Conservation (phyloP, 768 basidiomycete species). For the Pulveroboletus sp. region DNA sequence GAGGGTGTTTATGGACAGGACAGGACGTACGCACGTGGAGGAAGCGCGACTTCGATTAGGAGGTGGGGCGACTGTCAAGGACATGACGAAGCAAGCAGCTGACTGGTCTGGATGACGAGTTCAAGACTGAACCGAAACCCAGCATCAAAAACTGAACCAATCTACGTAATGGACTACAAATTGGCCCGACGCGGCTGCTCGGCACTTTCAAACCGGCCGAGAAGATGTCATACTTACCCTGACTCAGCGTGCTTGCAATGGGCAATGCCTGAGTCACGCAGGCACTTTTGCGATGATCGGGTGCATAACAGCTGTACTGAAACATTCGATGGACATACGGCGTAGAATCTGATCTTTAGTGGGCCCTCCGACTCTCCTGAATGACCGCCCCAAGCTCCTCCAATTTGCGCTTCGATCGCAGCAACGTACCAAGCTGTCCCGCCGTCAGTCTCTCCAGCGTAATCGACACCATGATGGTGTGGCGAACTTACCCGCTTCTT, state of each 20-base stretch:
- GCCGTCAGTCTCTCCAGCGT: not conserved
- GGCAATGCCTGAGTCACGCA: too few species aligned
- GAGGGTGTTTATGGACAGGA: slow-evolving; percentile 48
- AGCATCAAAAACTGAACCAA: slow-evolving; percentile 23
- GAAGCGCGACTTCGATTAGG: slow-evolving; percentile 52
- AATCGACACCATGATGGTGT: not conserved
- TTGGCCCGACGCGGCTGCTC: slow-evolving; percentile 17
- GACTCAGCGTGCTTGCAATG: slow-evolving; percentile 13
- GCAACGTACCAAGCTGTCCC: slow-evolving; percentile 85
- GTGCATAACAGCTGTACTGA: too few species aligned
- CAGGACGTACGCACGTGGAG: slow-evolving; percentile 54
- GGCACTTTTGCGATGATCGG: too few species aligned
- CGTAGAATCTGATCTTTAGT: slow-evolving; percentile 30
- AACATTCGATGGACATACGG: too few species aligned
- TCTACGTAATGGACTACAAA: slow-evolving; percentile 27
- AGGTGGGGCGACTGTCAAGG: slow-evolving; percentile 38
- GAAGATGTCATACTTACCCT: not conserved
- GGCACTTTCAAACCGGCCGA: slow-evolving; percentile 13
- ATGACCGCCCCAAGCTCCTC: slow-evolving; percentile 92
- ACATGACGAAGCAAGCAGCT: slow-evolving; percentile 15
- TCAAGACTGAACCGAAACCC: slow-evolving; percentile 5
- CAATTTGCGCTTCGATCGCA: slow-evolving; percentile 97
- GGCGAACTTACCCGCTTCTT: slow-evolving; percentile 90
- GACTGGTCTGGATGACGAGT: not conserved
- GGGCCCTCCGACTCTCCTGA: slow-evolving; percentile 84